Evolutionary conservation across 306 rosid species (phyloP).

Genomic region (Fragaria vesca): DNA sequence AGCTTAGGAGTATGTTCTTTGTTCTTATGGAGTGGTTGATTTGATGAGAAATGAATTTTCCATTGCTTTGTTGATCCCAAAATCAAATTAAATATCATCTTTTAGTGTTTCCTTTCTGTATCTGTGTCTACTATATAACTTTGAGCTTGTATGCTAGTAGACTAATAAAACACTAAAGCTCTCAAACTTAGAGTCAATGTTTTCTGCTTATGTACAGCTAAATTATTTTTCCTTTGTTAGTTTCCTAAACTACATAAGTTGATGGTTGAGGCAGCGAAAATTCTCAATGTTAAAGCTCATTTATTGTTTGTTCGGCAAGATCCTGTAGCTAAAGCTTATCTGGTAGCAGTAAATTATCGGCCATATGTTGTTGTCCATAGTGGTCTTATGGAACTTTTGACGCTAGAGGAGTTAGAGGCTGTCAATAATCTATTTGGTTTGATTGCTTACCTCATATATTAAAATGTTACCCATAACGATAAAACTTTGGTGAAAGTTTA

Average conservation of each 20-base stretch:
- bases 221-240: conserved; percentile 39
- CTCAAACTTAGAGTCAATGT: not conserved
- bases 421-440: conserved; percentile 5
- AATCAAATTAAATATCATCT: too few relatives aligned
- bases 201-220: not conserved
- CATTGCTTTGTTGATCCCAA: not conserved
- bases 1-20: too few relatives aligned
- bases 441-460: conserved; percentile 3
- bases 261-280: conserved; percentile 75
- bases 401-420: conserved; percentile 82
- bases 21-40: not conserved
- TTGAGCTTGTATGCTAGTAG: not conserved
- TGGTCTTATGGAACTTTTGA: conserved; percentile 90
- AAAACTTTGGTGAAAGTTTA: not conserved
- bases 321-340: conserved; percentile 86
- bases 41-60: not conserved
- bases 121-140: not conserved
- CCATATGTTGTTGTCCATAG: conserved; percentile 90
- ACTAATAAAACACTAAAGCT: not conserved
- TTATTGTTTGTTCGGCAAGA: conserved; percentile 88
- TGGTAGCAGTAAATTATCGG: conserved; percentile 79
- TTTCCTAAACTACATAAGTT: conserved; percentile 70
- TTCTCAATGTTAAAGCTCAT: conserved; percentile 68
- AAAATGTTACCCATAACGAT: not conserved
- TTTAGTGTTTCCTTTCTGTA: not conserved